Evolutionary conservation across 495 filamentous ascomycete species (phyloP).

Genomic region (Aspergillus taichungensis): DNA sequence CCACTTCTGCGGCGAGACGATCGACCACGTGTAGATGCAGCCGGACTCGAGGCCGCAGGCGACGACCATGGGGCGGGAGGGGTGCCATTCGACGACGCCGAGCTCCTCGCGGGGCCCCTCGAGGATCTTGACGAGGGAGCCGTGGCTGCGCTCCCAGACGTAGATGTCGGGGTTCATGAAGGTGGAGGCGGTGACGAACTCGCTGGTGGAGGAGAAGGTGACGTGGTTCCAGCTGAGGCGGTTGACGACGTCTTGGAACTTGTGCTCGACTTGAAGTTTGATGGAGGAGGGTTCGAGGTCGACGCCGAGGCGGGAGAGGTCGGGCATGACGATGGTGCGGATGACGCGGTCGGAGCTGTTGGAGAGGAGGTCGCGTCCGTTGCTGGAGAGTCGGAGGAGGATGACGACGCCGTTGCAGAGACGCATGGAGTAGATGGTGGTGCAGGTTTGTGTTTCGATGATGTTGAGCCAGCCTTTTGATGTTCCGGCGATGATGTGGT

Average conservation of each 20-base stretch:
- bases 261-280: conserved; percentile 87
- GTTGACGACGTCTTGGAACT: conserved; percentile 97
- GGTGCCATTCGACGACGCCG: conserved; percentile 95
- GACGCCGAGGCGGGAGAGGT: conserved; percentile 43
- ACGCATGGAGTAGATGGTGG: conserved; percentile 77
- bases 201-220: conserved; percentile 83
- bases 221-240: conserved; percentile 92
- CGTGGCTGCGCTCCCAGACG: conserved; percentile 91
- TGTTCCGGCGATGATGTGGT: conserved; percentile 83
- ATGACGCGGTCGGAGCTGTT: conserved; percentile 91
- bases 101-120: conserved; percentile 94
- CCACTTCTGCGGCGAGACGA: conserved; percentile 88
- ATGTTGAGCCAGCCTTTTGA: conserved; percentile 95
- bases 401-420: conserved; percentile 82
- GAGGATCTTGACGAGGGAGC: conserved; percentile 90
- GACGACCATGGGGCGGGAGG: conserved; percentile 74
- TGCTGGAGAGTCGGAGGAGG: conserved; percentile 71
- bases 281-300: conserved; percentile 45
- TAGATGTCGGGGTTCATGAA: conserved; percentile 98
- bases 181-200: conserved; percentile 80
- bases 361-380: conserved; percentile 75
- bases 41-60: conserved; percentile 87
- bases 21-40: conserved; percentile 86
- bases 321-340: conserved; percentile 72
- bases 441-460: conserved; percentile 66